Evolutionary conservation across 148 eudicot species (phyloP).

Genomic region (Cornus suecica): DNA sequence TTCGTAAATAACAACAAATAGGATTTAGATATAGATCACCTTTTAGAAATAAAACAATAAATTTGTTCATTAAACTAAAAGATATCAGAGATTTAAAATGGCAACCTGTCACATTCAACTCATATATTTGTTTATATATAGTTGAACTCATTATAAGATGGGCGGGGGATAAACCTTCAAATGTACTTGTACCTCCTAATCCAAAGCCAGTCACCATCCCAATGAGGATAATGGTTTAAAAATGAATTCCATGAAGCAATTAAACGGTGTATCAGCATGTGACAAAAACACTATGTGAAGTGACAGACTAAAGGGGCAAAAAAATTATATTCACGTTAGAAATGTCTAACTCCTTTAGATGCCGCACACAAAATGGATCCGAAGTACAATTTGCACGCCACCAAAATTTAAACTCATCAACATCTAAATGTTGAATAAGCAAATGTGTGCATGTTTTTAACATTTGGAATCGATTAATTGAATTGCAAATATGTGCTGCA

Average conservation of each 20-base stretch:
- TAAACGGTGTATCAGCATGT: too few relatives aligned
- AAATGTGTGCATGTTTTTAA: neutral
- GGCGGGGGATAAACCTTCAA: neutral
- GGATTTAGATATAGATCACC: neutral
- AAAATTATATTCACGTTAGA: too few relatives aligned
- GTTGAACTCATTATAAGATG: neutral
- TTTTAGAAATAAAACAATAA: too few relatives aligned
- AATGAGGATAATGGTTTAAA: too few relatives aligned
- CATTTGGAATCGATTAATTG: neutral
- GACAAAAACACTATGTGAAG: too few relatives aligned
- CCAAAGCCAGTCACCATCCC: neutral
- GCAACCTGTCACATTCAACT: neutral
- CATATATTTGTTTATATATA: neutral
- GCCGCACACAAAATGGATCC: neutral
- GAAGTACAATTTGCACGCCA: neutral
- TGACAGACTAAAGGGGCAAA: neutral
- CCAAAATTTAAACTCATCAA: neutral
- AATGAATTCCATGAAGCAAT: too few relatives aligned
- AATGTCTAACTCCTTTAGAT: neutral
- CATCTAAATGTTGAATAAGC: neutral
- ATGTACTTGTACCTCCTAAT: neutral
- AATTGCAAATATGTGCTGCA: neutral
- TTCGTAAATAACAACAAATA: neutral
- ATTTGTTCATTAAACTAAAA: neutral
- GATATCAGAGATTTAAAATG: neutral